Conservation (phyloP, 441 rosid species). For the Kokia cookei region DNA sequence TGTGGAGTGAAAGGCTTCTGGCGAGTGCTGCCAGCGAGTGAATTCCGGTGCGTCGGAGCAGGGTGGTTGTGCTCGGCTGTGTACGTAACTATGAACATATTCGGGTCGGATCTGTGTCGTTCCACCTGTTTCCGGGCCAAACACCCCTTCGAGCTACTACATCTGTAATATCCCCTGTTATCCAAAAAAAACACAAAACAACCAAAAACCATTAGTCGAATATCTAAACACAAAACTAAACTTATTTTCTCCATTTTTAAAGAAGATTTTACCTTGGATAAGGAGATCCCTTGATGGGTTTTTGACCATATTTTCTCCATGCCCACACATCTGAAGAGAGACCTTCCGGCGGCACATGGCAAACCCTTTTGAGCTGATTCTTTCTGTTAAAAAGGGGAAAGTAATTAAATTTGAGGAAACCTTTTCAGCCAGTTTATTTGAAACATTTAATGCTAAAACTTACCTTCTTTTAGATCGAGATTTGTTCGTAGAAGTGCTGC, state of each 20-base stretch:
- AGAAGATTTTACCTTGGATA: conserved; percentile 55
- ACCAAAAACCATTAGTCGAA: conserved; percentile 4
- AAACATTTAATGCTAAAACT: background rate
- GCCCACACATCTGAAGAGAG: conserved; percentile 87
- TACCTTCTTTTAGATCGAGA: conserved; percentile 88
- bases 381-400: conserved; percentile 34
- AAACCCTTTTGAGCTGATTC: conserved; percentile 68
- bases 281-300: conserved; percentile 95
- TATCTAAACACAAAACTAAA: conserved; percentile 8
- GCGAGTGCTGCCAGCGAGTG: conserved; percentile 87
- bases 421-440: background rate
- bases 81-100: conserved; percentile 77
- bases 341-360: conserved; percentile 82
- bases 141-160: conserved; percentile 90
- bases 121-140: conserved; percentile 94
- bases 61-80: conserved; percentile 93
- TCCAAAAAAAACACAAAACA: background rate
- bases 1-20: conserved; percentile 50
- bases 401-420: background rate
- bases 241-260: background rate
- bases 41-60: conserved; percentile 87
- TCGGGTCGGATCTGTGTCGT: conserved; percentile 87
- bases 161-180: conserved; percentile 82
- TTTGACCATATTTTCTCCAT: conserved; percentile 94
- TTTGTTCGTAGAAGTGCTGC: conserved; percentile 24